These are phyloP conservation scores for Lotus japonicus DNA, from an alignment of 306 rosid genomes.

Conservation along the genomic window DNA sequence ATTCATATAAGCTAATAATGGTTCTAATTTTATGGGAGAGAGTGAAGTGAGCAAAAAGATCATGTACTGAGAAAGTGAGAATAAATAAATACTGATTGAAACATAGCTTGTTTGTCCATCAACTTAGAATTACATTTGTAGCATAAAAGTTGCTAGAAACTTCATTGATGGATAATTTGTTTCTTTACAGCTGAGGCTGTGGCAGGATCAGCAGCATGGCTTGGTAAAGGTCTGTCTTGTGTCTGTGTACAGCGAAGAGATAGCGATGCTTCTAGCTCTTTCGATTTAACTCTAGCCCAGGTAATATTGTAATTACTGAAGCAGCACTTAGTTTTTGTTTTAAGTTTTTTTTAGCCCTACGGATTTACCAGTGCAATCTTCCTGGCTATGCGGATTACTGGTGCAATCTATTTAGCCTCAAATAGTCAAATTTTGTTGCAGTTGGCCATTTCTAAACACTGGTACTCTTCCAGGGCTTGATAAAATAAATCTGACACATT, in stretches of 20 bases:
- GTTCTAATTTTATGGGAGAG: neutral
- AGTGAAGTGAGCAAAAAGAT: neutral
- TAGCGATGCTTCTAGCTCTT: slow-evolving; percentile 62
- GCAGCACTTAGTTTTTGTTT: neutral
- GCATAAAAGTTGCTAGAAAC: neutral
- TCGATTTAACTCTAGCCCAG: slow-evolving; percentile 78
- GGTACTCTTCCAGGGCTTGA: no score
- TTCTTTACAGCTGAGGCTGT: slow-evolving; percentile 84
- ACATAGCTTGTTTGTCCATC: neutral
- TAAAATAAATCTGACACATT: no score
- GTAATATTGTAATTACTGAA: slow-evolving; percentile 24
- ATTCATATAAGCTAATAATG: slow-evolving; percentile 5
- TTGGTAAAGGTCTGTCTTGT: slow-evolving; percentile 96
- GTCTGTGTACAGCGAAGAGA: slow-evolving; percentile 83
- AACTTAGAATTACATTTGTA: slow-evolving; percentile 1
- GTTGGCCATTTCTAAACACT: no score
- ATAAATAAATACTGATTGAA: neutral
- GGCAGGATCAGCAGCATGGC: slow-evolving; percentile 98
- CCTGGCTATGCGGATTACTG: no score
- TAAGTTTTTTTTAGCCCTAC: neutral
- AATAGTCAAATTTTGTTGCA: no score
- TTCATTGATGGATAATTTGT: slow-evolving; percentile 17
- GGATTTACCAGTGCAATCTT: no score
- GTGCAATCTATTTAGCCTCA: no score
- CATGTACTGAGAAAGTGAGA: neutral